Evolutionary conservation across 495 filamentous ascomycete genomes (phyloP).

Genomic region (Entonaema liquescens): DNA sequence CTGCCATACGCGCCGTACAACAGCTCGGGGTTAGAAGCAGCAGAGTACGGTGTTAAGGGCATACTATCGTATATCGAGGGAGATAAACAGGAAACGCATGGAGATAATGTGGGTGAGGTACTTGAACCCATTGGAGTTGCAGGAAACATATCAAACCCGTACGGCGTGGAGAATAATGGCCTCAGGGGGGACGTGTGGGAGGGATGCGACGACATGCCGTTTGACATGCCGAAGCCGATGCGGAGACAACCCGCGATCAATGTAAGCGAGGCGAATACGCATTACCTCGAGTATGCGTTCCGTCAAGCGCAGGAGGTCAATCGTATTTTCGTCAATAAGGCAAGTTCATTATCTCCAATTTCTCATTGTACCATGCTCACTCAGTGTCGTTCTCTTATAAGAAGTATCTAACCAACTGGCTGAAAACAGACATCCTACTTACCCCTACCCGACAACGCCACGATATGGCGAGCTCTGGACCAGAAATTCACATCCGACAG

Average conservation of each 20-base stretch:
- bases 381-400: neutral
- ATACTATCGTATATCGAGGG: conserved; percentile 34
- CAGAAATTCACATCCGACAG: conserved; percentile 41
- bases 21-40: conserved; percentile 39
- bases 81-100: neutral
- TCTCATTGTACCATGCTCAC: neutral
- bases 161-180: conserved; percentile 44
- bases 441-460: conserved; percentile 40
- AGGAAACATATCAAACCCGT: conserved; percentile 45
- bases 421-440: conserved; percentile 41
- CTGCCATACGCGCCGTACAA: conserved; percentile 43
- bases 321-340: conserved; percentile 49
- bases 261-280: conserved; percentile 41
- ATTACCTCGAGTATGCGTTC: conserved; percentile 47
- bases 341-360: conserved; percentile 1
- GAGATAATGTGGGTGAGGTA: neutral
- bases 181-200: conserved; percentile 45
- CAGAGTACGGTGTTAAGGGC: conserved; percentile 35
- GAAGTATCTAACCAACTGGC: neutral
- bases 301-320: conserved; percentile 47
- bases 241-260: conserved; percentile 37
- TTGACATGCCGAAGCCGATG: conserved; percentile 46
- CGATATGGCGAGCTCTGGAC: conserved; percentile 44
- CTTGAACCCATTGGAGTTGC: conserved; percentile 30
- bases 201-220: conserved; percentile 49